Percentiles rank a stretch among this genome's conserved stretches.
Conservation (phyloP, 202 grass and related monocot genomes). For the Dendrocalamus latiflorus region DNA sequence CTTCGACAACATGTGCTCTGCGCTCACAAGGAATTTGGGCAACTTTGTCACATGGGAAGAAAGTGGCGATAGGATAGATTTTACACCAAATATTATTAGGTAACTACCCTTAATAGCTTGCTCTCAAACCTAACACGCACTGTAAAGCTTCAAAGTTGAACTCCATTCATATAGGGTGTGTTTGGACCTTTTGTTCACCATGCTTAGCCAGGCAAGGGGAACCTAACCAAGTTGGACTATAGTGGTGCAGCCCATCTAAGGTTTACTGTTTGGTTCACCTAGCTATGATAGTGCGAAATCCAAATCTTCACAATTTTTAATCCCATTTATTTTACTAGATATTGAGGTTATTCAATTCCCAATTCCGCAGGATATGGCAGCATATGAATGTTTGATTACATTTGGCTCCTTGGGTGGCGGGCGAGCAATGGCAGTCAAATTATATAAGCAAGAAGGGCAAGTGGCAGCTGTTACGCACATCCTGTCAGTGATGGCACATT, state of each 20-base stretch:
- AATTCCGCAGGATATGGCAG: neutral
- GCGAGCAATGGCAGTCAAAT: neutral
- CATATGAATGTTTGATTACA: neutral
- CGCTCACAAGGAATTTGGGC: too few relatives aligned
- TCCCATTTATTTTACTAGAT: neutral
- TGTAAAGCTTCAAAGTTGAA: neutral
- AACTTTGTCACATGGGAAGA: too few relatives aligned
- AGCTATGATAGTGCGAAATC: neutral
- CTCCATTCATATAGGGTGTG: neutral
- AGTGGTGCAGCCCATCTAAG: neutral
- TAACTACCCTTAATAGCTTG: neutral
- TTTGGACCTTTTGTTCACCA: neutral
- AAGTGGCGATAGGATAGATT: neutral
- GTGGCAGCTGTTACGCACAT: neutral
- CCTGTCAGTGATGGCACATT: neutral
- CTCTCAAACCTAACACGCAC: neutral
- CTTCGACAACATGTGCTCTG: too few relatives aligned
- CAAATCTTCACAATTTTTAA: neutral
- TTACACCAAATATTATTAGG: neutral
- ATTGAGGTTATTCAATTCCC: neutral
- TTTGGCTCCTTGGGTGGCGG: neutral
- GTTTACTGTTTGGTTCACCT: too few relatives aligned
- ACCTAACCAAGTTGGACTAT: neutral
- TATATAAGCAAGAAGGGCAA: neutral
- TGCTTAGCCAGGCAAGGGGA: neutral